Evolutionary conservation across 2,329 filamentous ascomycete species (phyloP).

Genomic region (Basipetospora chlamydospora): DNA sequence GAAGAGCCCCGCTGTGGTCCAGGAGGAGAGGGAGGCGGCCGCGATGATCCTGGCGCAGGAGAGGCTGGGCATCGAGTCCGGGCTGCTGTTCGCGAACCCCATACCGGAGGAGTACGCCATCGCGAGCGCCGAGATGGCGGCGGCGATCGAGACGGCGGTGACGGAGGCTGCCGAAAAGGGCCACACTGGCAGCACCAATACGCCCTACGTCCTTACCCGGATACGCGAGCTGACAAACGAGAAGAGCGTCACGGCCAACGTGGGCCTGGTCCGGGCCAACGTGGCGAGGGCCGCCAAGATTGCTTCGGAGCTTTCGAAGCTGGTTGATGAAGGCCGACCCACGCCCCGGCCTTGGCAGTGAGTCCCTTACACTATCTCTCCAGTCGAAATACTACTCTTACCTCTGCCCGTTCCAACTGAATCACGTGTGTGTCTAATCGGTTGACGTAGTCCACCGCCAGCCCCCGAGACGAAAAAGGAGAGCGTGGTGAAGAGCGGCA

Average conservation of each 20-base stretch:
- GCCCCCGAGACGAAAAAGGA: not conserved
- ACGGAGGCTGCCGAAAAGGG: slow-evolving; percentile 49
- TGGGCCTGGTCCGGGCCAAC: slow-evolving; percentile 41
- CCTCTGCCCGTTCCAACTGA: too few relatives aligned
- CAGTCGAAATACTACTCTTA: too few relatives aligned
- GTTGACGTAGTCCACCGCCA: not conserved
- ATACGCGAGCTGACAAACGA: slow-evolving; percentile 66
- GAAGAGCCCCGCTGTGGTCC: slow-evolving; percentile 61
- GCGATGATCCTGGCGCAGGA: slow-evolving; percentile 76
- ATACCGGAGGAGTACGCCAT: slow-evolving; percentile 60
- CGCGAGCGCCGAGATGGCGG: slow-evolving; percentile 54
- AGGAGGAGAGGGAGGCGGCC: slow-evolving; percentile 68
- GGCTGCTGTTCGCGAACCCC: slow-evolving; percentile 79
- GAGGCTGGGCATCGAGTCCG: slow-evolving; percentile 56
- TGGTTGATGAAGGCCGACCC: not conserved
- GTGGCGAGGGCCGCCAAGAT: slow-evolving; percentile 39
- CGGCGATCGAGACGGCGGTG: slow-evolving; percentile 53
- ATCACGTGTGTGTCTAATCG: not conserved
- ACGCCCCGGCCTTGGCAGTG: not conserved
- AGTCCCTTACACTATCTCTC: not conserved
- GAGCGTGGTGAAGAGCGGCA: slow-evolving; percentile 1
- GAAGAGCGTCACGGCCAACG: slow-evolving; percentile 60
- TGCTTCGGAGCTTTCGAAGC: slow-evolving; percentile 33
- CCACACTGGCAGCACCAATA: slow-evolving; percentile 61
- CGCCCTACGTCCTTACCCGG: slow-evolving; percentile 65